Evolutionary conservation across 192 early-diverging fungal genomes (phyloP), one percentile per base, ranked within the genome.

Genomic region (Coemansia sp.): DNA sequence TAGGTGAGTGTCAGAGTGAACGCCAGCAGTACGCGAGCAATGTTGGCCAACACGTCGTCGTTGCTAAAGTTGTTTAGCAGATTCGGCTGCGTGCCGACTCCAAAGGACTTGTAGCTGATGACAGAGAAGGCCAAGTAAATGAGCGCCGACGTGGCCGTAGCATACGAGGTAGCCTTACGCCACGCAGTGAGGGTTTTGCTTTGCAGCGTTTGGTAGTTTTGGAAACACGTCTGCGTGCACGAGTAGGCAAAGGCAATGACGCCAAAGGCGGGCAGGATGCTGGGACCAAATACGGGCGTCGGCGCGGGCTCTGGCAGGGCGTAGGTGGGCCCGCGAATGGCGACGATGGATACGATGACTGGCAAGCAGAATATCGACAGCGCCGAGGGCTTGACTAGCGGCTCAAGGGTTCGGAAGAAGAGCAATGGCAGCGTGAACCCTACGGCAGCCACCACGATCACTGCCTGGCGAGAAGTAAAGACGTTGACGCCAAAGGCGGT

Each of bases 241-340:
- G 86, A 81, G 74, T 88, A 89, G 3, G 89, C 87, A 61, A 91
- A 91, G 0, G 88, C 84, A 71, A 89, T 88, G 54, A 89, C 85
- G 45, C 88, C 89, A 20, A 89, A 67, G 0, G 88, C 86, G 0
- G 87, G 84, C 53, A 91, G 62, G 25, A 88, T 74, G 75, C 87
- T 87, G 36, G 82, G 68, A 5, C 89, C 89, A 37, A 86, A 80
- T 29, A 78, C 73, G 1, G 76, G 76, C 20, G 75, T 78, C 0
- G 87, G 86, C n/a, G 71, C 66, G 36, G 86, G 85, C 46, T 84
- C 85, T 8, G 84, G 77, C 12, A 69, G 67, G 17, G 77, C 66
- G 35, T 88, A 89, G 0, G 78, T 54, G 14, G 88, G 80, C 1
- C 85, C 87, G 12, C 86, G 79, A 27, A 89, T 49, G 15, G 87